phyloP scores from a whole-genome alignment of 2,329 filamentous ascomycete genomes.

The Penicillium sp. region DNA sequence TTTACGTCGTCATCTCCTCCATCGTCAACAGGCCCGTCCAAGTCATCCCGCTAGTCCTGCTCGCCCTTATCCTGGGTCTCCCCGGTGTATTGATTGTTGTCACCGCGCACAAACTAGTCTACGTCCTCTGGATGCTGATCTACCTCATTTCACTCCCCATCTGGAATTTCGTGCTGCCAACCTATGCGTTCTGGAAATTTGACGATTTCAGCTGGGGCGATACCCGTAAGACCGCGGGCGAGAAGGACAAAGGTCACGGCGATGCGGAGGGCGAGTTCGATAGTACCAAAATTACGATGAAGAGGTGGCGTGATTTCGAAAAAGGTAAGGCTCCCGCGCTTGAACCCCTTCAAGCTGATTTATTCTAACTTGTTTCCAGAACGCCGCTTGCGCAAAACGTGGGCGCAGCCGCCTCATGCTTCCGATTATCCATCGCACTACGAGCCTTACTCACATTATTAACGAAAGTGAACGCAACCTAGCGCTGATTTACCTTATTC shows the following conservation, averaged over 20 bases:
- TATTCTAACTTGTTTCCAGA: conserved; percentile 29
- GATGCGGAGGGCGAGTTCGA: conserved; percentile 96
- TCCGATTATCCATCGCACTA: conserved; percentile 34
- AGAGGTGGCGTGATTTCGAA: conserved; percentile 97
- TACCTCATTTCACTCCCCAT: conserved; percentile 90
- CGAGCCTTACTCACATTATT: conserved; percentile 43
- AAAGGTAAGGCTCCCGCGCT: conserved; percentile 53
- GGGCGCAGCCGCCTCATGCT: conserved; percentile 30
- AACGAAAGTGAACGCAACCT: conserved; percentile 8
- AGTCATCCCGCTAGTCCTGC: conserved; percentile 84
- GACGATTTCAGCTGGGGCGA: conserved; percentile 99
- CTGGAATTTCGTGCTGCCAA: conserved; percentile 95
- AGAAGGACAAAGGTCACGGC: conserved; percentile 79
- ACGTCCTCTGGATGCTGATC: conserved; percentile 95
- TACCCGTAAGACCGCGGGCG: conserved; percentile 90
- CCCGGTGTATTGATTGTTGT: conserved; percentile 89
- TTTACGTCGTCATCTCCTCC: conserved; percentile 90
- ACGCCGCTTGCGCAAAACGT: conserved; percentile 38
- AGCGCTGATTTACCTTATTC: conserved; percentile 1
- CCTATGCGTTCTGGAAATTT: conserved; percentile 98
- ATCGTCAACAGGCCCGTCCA: conserved; percentile 77
- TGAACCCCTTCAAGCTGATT: no score
- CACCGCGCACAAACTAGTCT: conserved; percentile 89
- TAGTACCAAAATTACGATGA: conserved; percentile 99
- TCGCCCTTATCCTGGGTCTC: conserved; percentile 88